Base-by-base conservation (phyloP, 2,329 filamentous ascomycete species). In the Grosmannia serpens region DNA sequence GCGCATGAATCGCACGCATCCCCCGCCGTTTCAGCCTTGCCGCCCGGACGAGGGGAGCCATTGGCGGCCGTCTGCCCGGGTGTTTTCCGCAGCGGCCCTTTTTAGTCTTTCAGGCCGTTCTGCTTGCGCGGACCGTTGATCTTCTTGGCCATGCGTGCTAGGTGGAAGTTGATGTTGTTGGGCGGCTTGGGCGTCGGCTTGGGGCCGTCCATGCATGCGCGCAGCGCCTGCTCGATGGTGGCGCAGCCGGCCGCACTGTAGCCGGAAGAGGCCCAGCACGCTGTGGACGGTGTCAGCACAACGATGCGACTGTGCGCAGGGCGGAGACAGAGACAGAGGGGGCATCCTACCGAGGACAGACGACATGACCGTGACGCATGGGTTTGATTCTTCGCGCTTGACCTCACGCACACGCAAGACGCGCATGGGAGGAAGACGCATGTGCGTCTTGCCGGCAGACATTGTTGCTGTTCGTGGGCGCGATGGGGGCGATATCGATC, bases 111-210 rank as follows among this genome's bases (percentile, higher is more conserved):
- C 15, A 33, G 17, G 17, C 60, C 59, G 61, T 63, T 70, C 63
- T 74, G 83, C 66, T 85, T 82, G 71, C 78, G 80, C 73, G 65
- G 62, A 9, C 66, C 74, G n/a, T 72, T 91, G 82, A 81, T 84
- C 76, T 64, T 84, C 80, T 67, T 86, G 80, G 74, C 86, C 81
- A 77, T 95, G 77, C 94, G 83, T 64, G 82, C 81, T 50, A 97
- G 77, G 71, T 96, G 91, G 78, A 91, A 91, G 75, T 97, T 97
- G 82, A 97, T 91, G 71, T 85, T 92, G 76, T 86, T 89, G 70
- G 83, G 82, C 35, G 70, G 67, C 56, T 71, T 68, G 15, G 73
- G 66, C 50, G 73, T 66, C 60, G 70, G 77, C 77, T 68, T 83
- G 62, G 86, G 85, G 58, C 81, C 81, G 76, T 97, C 92, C 90